Conservation (phyloP, 768 basidiomycete species). For the Suillus discolor region DNA sequence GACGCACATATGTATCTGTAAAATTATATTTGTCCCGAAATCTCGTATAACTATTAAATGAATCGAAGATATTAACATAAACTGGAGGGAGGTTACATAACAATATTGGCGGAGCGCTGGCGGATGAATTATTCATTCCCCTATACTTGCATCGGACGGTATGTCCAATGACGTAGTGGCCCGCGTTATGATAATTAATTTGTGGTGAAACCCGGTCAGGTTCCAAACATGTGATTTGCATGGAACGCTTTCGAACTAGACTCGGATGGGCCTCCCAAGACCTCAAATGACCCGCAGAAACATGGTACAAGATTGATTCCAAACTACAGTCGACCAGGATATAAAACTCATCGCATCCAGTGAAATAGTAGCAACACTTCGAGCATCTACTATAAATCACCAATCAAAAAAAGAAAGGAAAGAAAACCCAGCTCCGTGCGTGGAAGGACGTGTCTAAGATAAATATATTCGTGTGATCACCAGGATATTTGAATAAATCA, state of each 20-base stretch:
- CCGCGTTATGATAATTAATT: background rate
- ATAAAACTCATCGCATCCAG: background rate
- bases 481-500: conserved; percentile 28
- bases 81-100: background rate
- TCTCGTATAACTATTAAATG: background rate
- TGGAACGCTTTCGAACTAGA: too few species aligned
- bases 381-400: conserved; percentile 1
- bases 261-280: background rate
- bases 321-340: background rate
- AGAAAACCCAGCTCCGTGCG: conserved; percentile 17
- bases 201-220: background rate
- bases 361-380: background rate
- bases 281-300: background rate
- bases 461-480: conserved; percentile 19
- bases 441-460: background rate
- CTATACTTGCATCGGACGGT: background rate
- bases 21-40: background rate
- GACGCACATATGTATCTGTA: background rate
- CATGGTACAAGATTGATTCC: conserved; percentile 4
- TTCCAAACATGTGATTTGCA: too few species aligned
- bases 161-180: background rate
- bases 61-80: background rate
- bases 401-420: conserved; percentile 2
- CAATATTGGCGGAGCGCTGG: background rate
- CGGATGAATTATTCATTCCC: background rate